These are phyloP conservation scores for Pseudonectria buxi DNA, from an alignment of 2,329 filamentous ascomycete genomes.

Conservation along the genomic window DNA sequence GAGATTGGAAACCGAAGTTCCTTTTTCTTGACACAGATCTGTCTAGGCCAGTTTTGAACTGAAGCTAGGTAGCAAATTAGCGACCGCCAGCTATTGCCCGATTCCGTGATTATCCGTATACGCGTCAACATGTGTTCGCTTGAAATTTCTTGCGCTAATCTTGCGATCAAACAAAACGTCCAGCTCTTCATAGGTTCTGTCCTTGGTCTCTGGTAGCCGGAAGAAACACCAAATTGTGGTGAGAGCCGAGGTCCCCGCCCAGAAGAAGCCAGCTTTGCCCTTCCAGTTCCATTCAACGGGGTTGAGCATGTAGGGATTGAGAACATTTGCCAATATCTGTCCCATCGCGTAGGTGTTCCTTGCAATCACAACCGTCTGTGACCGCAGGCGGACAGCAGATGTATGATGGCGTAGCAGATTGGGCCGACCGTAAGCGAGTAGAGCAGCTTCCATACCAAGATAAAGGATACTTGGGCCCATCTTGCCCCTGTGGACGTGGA, in stretches of 20 bases:
- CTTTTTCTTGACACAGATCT: no score
- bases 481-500: slow-evolving; percentile 12
- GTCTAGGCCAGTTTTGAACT: no score
- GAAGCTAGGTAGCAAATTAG: no score
- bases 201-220: slow-evolving; percentile 27
- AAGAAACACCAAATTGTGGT: slow-evolving; percentile 28
- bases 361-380: slow-evolving; percentile 36
- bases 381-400: slow-evolving; percentile 33
- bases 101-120: not conserved
- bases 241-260: slow-evolving; percentile 20
- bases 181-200: slow-evolving; percentile 27
- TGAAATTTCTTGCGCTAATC: slow-evolving; percentile 30
- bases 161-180: slow-evolving; percentile 28
- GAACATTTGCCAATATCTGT: slow-evolving; percentile 23
- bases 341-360: slow-evolving; percentile 24
- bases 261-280: slow-evolving; percentile 30
- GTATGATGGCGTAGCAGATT: slow-evolving; percentile 37
- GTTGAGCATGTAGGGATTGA: slow-evolving; percentile 28
- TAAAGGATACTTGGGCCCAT: slow-evolving; percentile 33
- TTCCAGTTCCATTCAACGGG: slow-evolving; percentile 28
- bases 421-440: slow-evolving; percentile 39
- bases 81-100: no score
- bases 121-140: slow-evolving; percentile 3
- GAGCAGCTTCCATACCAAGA: slow-evolving; percentile 37
- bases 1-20: no score